These are phyloP conservation scores for Apiospora malaysiana DNA, from an alignment of 2,329 filamentous ascomycete species.

Conservation along the genomic window DNA sequence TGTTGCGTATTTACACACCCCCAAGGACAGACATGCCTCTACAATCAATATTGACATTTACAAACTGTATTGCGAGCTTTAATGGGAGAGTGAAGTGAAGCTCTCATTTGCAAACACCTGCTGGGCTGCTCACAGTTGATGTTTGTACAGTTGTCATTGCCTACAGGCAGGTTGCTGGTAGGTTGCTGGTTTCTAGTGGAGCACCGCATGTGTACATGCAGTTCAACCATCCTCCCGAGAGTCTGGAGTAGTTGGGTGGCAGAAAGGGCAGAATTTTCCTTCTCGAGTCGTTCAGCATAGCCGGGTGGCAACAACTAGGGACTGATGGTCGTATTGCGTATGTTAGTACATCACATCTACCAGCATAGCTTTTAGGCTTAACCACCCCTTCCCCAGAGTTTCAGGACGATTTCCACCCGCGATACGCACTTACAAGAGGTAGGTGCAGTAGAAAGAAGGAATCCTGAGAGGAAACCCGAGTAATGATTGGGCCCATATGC, in stretches of 20 bases:
- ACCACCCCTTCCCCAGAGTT: slow-evolving; percentile 2
- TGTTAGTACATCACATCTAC: not conserved
- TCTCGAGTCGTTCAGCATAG: slow-evolving; percentile 5
- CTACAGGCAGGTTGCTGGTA: slow-evolving; percentile 2
- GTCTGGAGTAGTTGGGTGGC: slow-evolving; percentile 3
- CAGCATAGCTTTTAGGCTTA: not conserved
- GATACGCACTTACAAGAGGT: not conserved
- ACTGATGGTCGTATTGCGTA: slow-evolving; percentile 9
- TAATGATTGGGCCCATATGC: not conserved
- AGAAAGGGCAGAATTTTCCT: not conserved
- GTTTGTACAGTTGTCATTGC: not conserved
- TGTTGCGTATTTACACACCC: not conserved
- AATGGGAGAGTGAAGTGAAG: not conserved
- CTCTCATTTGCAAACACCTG: not conserved
- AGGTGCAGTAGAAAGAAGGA: no score
- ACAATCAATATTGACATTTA: not conserved
- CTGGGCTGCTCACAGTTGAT: not conserved
- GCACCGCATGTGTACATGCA: slow-evolving; percentile 15
- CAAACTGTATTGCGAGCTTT: not conserved
- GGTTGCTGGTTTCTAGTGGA: slow-evolving; percentile 3
- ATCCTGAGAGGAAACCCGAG: not conserved
- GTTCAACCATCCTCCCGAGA: slow-evolving; percentile 6
- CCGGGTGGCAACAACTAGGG: slow-evolving; percentile 8
- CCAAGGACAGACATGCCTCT: not conserved
- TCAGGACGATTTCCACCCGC: not conserved